Base-by-base conservation (phyloP, 2,329 filamentous ascomycete species). In the Penicillium sp. region DNA sequence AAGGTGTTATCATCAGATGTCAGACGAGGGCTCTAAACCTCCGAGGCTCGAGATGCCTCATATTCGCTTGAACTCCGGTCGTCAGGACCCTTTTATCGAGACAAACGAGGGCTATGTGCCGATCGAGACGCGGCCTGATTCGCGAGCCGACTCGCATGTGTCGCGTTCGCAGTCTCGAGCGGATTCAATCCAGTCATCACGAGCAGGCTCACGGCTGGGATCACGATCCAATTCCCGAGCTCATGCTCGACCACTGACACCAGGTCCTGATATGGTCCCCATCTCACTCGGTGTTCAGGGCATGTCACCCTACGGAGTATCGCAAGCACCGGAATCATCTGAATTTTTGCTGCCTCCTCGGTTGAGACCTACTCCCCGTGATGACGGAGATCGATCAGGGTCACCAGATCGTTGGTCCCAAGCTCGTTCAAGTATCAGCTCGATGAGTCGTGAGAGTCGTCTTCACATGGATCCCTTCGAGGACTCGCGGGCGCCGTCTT, bases 341-440 rank as follows among this genome's bases (percentile, higher is more conserved):
- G 71, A 74, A 40, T 69, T 71, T 16, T 59, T 74, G 3, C 62
- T 74, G 19, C 72, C 71, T 48, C 78, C 80, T 37, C 75, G 75
- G 42, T 74, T 79, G 52, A 74, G 77, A 40, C 75, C 79, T 28
- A 56, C 62, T 13, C 82, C 80, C 57, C 74, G 80, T 56, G 83
- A 85, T 62, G 76, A 82, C 31, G 77, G 80, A 31, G 78, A 77
- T 8, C 67, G 72, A 3, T 65, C 67, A 28, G 70, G 75, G n/a
- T 82, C 82, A 26, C 79, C 81, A 1, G 75, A 77, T 26, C 71
- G 72, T 3, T 82, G 80, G 67, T 85, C 83, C 11, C 88, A 84
- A 42, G 77, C 84, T 60, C 76, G 85, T 54, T 85, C 85, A 28
- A 89, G 86, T 70, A 87, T 84, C 81, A 84, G 82, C 62, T 87